phyloP scores from a whole-genome alignment of 306 rosid species.

The Vicia faba region DNA sequence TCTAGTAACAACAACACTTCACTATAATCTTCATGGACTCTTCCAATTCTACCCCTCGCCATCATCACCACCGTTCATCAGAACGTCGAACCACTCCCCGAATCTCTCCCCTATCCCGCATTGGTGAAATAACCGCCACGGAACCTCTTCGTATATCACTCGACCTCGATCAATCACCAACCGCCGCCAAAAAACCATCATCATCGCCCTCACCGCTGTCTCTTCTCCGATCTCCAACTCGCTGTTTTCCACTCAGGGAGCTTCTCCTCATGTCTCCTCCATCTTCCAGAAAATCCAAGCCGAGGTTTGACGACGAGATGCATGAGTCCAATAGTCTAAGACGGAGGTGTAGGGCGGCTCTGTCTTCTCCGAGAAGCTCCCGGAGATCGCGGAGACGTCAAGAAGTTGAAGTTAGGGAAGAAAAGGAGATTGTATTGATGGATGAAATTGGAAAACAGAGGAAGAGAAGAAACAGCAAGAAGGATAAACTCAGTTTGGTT shows the following conservation, averaged over 20 bases:
- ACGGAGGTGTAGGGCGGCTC: constrained; percentile 50
- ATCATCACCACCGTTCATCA: constrained; percentile 38
- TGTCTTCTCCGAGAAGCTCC: constrained; percentile 72
- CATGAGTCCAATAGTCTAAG: constrained; percentile 45
- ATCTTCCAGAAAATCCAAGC: constrained; percentile 55
- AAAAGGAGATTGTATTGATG: constrained; percentile 51
- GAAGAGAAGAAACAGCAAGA: constrained; percentile 56
- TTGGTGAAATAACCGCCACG: background rate
- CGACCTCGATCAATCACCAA: constrained; percentile 32
- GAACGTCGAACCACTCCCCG: constrained; percentile 13
- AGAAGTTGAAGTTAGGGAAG: constrained; percentile 63
- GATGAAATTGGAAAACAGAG: constrained; percentile 64
- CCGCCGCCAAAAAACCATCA: constrained; percentile 36
- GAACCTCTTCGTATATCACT: constrained; percentile 36
- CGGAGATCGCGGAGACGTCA: constrained; percentile 59
- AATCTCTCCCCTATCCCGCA: too few relatives aligned
- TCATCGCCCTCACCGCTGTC: constrained; percentile 48
- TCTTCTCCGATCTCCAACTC: constrained; percentile 43
- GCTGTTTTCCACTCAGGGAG: constrained; percentile 52
- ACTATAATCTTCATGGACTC: background rate
- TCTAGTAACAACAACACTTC: background rate
- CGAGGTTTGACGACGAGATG: constrained; percentile 58
- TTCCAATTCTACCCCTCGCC: constrained; percentile 48
- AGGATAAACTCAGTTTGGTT: constrained; percentile 70
- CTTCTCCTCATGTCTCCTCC: constrained; percentile 73